Evolutionary conservation across 306 rosid genomes (phyloP).

Genomic region (Glycine soja): DNA sequence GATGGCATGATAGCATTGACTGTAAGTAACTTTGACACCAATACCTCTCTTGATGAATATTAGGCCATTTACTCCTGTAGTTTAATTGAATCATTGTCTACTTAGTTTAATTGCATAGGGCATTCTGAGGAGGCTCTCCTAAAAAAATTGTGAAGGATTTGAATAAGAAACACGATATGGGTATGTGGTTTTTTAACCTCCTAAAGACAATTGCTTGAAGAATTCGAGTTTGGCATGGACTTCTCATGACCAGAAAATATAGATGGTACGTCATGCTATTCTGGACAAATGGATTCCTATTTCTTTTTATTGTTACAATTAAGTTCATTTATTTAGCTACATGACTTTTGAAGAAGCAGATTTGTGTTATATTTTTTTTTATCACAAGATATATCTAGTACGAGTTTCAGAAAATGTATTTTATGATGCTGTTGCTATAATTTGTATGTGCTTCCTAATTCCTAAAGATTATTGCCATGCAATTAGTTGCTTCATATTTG

Average conservation of each 20-base stretch:
- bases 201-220: slow-evolving; percentile 51
- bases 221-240: slow-evolving; percentile 43
- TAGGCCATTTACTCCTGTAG: slow-evolving; percentile 34
- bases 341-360: slow-evolving; percentile 6
- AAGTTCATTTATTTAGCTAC: slow-evolving; percentile 8
- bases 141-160: slow-evolving; percentile 48
- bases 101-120: slow-evolving; percentile 63
- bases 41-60: slow-evolving; percentile 39
- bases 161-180: slow-evolving; percentile 53
- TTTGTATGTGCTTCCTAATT: neutral
- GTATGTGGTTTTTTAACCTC: slow-evolving; percentile 63
- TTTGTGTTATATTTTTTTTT: slow-evolving; percentile 11
- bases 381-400: neutral
- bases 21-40: slow-evolving; percentile 58
- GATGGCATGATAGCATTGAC: slow-evolving; percentile 93
- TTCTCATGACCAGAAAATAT: slow-evolving; percentile 45
- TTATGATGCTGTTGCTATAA: slow-evolving; percentile 12
- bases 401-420: slow-evolving; percentile 13
- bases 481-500: slow-evolving; percentile 21
- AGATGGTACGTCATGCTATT: slow-evolving; percentile 56
- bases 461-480: slow-evolving; percentile 6
- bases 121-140: slow-evolving; percentile 45
- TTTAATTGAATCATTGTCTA: slow-evolving; percentile 30
- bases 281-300: slow-evolving; percentile 7
- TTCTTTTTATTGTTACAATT: neutral